Evolutionary conservation across 192 early-diverging fungal genomes (phyloP), one percentile per base, ranked within the genome.

Genomic region (Phlyctochytrium bullatum): DNA sequence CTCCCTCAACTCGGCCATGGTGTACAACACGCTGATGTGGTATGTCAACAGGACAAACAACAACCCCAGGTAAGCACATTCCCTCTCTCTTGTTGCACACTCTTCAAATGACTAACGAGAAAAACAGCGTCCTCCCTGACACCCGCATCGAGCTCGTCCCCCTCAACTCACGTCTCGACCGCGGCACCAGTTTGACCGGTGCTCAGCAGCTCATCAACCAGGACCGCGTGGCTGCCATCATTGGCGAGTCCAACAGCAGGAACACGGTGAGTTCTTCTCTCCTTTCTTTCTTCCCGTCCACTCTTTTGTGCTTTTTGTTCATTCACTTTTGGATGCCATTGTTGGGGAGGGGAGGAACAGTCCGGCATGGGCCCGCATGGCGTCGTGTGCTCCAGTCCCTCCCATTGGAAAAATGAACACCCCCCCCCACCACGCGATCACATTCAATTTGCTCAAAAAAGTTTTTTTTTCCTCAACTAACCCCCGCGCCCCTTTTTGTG

Each of bases 1-100:
- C 16, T 25, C 16, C 54, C 27, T 57, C 10, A 57, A 57, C 27
- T 25, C 20, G 16, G 54, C 25, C 54, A 57, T 14, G 20, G 16
- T 14, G 20, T 57, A 57, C 54, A 28, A 57, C 54, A 25, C 14
- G 27, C 27, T 57, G 10, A 6, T 57, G 16, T 57, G 27, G 14
- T 28, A 25, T 28, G 54, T 57, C 4, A 57, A 57, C 54, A 14
- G 27, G 54, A 57, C 54, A 28, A 57, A 57, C 27, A 57, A 57
- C 25, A 25, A 57, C 25, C 54, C 54, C 10, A 57, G 12, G 54
- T 57, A 57, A 24, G 54, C 6, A 20, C 27, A 20, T 10, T 57
- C 25, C 12, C 27, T 57, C 6, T 27, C 54, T 6, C 10, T 10
- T 28, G 54, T 20, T 10, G 16, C 10, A 10, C 10, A 10, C 12